Evolutionary conservation across 192 early-diverging fungal species (phyloP).

Genomic region (Backusella sp.): DNA sequence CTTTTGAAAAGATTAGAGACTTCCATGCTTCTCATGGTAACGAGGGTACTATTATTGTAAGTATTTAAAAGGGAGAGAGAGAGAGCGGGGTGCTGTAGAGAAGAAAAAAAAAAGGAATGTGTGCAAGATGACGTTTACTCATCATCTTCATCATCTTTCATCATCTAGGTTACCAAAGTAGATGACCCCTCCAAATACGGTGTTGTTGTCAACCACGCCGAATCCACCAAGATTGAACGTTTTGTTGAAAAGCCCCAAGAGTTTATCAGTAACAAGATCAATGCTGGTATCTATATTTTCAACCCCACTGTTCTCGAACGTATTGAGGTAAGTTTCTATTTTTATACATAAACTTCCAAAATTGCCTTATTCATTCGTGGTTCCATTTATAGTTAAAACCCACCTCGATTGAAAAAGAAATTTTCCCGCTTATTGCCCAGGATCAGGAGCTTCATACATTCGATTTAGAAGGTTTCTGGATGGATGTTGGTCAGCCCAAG

Average conservation of each 20-base stretch:
- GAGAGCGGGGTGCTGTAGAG: too few species aligned
- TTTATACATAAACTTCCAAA: not conserved
- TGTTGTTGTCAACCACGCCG: slow-evolving; percentile 86
- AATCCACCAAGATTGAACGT: slow-evolving; percentile 76
- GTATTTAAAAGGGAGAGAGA: slow-evolving; percentile 1
- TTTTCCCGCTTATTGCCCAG: slow-evolving; percentile 91
- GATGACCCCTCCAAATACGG: slow-evolving; percentile 99
- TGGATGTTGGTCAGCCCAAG: slow-evolving; percentile 99
- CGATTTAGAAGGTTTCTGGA: slow-evolving; percentile 96
- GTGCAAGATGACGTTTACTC: too few species aligned
- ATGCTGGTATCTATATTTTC: slow-evolving; percentile 99
- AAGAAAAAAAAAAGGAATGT: not conserved
- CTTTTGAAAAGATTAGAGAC: slow-evolving; percentile 83
- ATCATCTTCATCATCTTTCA: slow-evolving; percentile 3
- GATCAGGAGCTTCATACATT: slow-evolving; percentile 90
- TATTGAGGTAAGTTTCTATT: slow-evolving; percentile 62
- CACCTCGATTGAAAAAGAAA: slow-evolving; percentile 97
- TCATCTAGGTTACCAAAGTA: slow-evolving; percentile 82
- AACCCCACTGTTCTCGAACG: slow-evolving; percentile 87
- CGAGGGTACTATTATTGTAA: slow-evolving; percentile 93
- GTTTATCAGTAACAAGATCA: slow-evolving; percentile 98
- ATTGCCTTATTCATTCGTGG: not conserved
- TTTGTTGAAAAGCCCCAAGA: slow-evolving; percentile 98
- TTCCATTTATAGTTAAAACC: slow-evolving; percentile 68
- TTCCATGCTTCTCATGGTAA: slow-evolving; percentile 91